These are phyloP conservation scores for Dothiorella sarmentorum DNA, from an alignment of 2,329 filamentous ascomycete species.

Conservation along the genomic window DNA sequence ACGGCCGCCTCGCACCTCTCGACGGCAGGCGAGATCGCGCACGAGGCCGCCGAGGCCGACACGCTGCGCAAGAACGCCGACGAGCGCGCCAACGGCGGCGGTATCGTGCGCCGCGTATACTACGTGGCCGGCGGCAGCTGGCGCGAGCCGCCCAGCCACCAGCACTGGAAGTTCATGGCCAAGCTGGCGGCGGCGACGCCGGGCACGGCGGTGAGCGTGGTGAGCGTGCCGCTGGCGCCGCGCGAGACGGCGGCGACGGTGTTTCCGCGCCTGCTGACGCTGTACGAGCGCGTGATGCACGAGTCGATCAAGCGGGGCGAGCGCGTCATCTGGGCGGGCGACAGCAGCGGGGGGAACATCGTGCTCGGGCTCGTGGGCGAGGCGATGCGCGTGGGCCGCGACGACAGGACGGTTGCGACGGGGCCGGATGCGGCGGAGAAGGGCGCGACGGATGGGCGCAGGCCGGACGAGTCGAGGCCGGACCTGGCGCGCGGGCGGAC, in stretches of 20 bases:
- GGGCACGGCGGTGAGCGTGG: conserved; percentile 43
- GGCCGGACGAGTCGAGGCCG: not conserved
- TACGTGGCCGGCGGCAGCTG: conserved; percentile 58
- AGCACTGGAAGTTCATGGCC: conserved; percentile 53
- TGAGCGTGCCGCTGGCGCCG: conserved; percentile 55
- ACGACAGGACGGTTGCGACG: conserved; percentile 5
- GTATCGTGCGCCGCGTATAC: conserved; percentile 40
- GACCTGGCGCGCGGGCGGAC: not conserved
- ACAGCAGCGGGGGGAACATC: conserved; percentile 56
- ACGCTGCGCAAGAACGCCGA: conserved; percentile 12
- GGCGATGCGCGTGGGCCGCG: conserved; percentile 35
- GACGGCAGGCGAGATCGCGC: conserved; percentile 1
- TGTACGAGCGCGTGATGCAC: conserved; percentile 44
- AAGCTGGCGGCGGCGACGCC: conserved; percentile 45
- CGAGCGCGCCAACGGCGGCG: not conserved
- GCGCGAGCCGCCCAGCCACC: conserved; percentile 47
- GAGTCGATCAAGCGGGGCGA: conserved; percentile 40
- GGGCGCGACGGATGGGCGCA: not conserved
- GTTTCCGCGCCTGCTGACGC: conserved; percentile 46
- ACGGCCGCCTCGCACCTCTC: not conserved
- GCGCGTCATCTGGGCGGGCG: conserved; percentile 50
- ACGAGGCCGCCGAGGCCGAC: not conserved
- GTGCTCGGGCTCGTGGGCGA: conserved; percentile 42
- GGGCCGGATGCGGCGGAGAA: conserved; percentile 21
- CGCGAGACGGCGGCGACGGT: conserved; percentile 48